Evolutionary conservation across 2,329 filamentous ascomycete species (phyloP).

Genomic region (Cadophora gregata): DNA sequence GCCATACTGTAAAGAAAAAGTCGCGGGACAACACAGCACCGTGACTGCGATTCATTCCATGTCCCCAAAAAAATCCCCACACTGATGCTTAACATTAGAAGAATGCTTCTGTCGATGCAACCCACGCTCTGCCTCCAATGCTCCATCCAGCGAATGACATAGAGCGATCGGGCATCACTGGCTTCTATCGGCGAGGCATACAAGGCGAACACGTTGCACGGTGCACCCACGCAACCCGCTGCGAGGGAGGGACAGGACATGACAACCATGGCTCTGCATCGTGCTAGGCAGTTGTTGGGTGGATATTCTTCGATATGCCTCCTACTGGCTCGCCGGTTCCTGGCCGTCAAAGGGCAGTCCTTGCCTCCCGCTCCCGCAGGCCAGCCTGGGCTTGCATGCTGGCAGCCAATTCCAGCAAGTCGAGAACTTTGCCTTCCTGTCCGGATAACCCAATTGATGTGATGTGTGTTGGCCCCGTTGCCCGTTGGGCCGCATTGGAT

Average conservation of each 20-base stretch:
- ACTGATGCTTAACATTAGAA: constrained; percentile 15
- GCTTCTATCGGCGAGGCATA: constrained; percentile 33
- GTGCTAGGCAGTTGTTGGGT: constrained; percentile 38
- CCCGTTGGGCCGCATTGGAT: constrained; percentile 41
- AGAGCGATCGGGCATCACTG: constrained; percentile 17
- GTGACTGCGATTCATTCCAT: constrained; percentile 10
- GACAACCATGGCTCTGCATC: constrained; percentile 32
- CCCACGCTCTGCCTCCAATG: constrained; percentile 4
- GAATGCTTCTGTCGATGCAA: constrained; percentile 22
- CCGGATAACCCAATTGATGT: constrained; percentile 33
- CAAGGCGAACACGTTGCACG: constrained; percentile 42
- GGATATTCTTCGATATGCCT: constrained; percentile 32
- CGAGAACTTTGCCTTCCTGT: constrained; percentile 30
- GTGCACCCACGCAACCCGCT: constrained; percentile 23
- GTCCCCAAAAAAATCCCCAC: constrained; percentile 8
- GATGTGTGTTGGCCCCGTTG: constrained; percentile 38
- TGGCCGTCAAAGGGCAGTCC: background rate
- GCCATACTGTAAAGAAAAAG: background rate
- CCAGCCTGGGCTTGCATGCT: constrained; percentile 25
- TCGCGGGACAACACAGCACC: constrained; percentile 11
- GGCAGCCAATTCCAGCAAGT: constrained; percentile 34
- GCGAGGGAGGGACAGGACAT: constrained; percentile 16
- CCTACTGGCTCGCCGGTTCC: constrained; percentile 33
- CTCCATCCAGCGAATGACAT: constrained; percentile 19
- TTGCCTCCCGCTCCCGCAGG: constrained; percentile 28